Evolutionary conservation across 2,329 filamentous ascomycete genomes (phyloP), one percentile per base, ranked within the genome.

Genomic region (Dryadomyces quercivorus): DNA sequence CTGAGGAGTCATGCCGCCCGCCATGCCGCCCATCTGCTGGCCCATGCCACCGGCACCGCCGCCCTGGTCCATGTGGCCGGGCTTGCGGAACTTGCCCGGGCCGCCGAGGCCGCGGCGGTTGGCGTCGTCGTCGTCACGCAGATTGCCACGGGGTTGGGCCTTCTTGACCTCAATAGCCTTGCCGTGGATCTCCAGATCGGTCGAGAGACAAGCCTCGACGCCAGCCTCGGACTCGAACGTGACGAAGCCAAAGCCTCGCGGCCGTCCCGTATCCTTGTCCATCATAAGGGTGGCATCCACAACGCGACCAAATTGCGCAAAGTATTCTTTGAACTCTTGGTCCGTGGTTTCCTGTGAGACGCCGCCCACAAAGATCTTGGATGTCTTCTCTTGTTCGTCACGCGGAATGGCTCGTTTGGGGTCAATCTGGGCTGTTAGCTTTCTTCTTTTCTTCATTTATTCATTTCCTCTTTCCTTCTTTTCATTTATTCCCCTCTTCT

Each of bases 221-320:
- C 93, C 93, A 16, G 88, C 84, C 64, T 98, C 93, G 61, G 85
- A 94, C 70, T 98, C 93, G 63, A 98, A 98, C 0, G 93, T 98
- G 53, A 98, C 93, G 68, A 98, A 98, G 15, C 93, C 93, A 64
- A 98, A 98, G 1, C 93, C 93, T 65, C 93, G 81, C 2, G 93
- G 93, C 44, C 93, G 82, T n/a, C 93, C 93, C 1, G 93, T 98
- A 68, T 98, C 93, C 71, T 98, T 98, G 69, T 98, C 93, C 84
- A 98, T 98, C 93, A 98, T 98, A 2, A 98, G 81, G 0, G 93
- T 98, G 2, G 93, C 93, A 70, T 98, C 93, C 43, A 98, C 85
- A 20, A 98, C 93, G 58, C 92, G 85, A 31, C 93, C 93, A 63
- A 97, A 98, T 65, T 95, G 88, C 64, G 87, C 89, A 72, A 98